Base-by-base conservation (phyloP, 2,329 filamentous ascomycete species). In the Phaeosphaeria sp. region DNA sequence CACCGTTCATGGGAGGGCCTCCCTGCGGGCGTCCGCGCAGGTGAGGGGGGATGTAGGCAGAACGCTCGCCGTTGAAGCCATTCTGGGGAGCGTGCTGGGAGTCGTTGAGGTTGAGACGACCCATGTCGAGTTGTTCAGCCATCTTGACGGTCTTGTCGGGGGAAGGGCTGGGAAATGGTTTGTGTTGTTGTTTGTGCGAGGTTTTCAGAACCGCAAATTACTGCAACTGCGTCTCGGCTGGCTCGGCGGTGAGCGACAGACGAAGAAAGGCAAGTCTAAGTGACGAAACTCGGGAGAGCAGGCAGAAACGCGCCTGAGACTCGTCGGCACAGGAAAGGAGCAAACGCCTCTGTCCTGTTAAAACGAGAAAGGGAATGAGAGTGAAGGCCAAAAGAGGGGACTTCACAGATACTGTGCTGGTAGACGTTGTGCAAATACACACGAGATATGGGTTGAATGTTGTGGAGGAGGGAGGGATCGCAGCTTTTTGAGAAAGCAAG, bases 21-120 rank as follows among this genome's bases (percentile, higher is more conserved):
- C 64, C 67, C 49, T 63, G 64, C 56, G 77, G 74, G 57, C 76
- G 74, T 42, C 74, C 74, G 75, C 91, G 89, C 84, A 93, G 88
- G 80, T 95, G 92, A 79, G 91, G 91, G 66, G 91, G 91, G 67
- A 95, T 93, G 84, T 95, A 95, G 56, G 87, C 84, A 76, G 91
- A 91, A 73, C 89, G 89, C 68, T 81, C 84, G 59, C 74, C 71
- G 65, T 83, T 80, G 70, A 79, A 78, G 74, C 77, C 80, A 73
- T 80, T 79, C 51, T 51, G 49, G 51, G 79, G 77, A 67, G 84
- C 86, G 75, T 88, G 86, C 78, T 87, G 83, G 60, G 85, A 87
- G 66, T 89, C 87, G 76, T 86, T 87, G 64, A 94, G 83, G 79
- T 82, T 89, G 73, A 94, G 83, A 76, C 88, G 87, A 77, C 84